These are phyloP conservation scores for Stygiomarasmius scandens DNA, from an alignment of 1,284 basidiomycete species.

Conservation along the genomic window DNA sequence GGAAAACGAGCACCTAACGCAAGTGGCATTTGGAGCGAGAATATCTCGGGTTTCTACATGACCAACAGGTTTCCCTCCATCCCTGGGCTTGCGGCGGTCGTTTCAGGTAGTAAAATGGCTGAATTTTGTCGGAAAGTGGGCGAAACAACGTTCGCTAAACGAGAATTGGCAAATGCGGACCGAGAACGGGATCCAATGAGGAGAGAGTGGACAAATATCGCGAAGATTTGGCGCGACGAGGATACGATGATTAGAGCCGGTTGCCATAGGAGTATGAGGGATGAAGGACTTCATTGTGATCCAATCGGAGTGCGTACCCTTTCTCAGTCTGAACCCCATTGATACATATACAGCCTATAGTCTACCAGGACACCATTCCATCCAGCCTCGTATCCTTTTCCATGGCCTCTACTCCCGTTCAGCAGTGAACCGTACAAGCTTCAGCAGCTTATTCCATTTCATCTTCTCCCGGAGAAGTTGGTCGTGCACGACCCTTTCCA, in stretches of 20 bases:
- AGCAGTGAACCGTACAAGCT: conserved; percentile 16
- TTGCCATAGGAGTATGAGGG: not conserved
- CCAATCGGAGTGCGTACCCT: not conserved
- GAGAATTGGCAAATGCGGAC: conserved; percentile 18
- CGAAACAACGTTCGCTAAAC: conserved; percentile 14
- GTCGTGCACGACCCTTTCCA: conserved; percentile 28
- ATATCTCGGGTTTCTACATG: conserved; percentile 17
- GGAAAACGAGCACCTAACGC: conserved; percentile 11
- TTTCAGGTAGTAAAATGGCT: conserved; percentile 16
- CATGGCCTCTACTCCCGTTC: conserved; percentile 18
- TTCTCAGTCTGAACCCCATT: not conserved
- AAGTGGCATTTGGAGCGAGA: conserved; percentile 15
- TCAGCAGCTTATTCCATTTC: conserved; percentile 20
- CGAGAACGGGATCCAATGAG: conserved; percentile 11
- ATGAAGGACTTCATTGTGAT: not conserved
- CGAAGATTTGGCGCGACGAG: conserved; percentile 1
- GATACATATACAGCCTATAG: not conserved
- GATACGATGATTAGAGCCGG: conserved; percentile 7
- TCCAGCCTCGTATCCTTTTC: conserved; percentile 11
- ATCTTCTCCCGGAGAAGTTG: conserved; percentile 27
- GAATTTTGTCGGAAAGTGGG: conserved; percentile 11
- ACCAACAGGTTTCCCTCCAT: conserved; percentile 9
- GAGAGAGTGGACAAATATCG: conserved; percentile 9
- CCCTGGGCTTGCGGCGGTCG: not conserved
- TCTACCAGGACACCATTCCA: conserved; percentile 12